These are phyloP conservation scores for Acanthamoeba culbertsoni DNA, from an alignment of 208 protist genomes.

Conservation along the genomic window DNA sequence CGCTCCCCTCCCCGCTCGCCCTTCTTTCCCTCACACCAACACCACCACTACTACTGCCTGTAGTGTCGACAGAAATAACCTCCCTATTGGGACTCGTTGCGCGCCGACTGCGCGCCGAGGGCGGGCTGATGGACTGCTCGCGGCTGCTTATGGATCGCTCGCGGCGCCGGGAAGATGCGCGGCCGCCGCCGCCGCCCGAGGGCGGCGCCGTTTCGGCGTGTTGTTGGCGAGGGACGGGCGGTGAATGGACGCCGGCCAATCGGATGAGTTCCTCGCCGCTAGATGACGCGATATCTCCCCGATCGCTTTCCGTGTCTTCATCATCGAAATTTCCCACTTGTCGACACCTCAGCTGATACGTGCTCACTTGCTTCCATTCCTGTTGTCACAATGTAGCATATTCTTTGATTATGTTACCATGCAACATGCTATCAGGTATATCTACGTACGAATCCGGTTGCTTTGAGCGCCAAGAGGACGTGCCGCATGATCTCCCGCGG, in stretches of 20 bases:
- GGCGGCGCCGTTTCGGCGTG: neutral
- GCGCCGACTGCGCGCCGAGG: neutral
- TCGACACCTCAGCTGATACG: slow-evolving; percentile 3
- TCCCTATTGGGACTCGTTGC: neutral
- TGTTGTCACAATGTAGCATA: too few species aligned
- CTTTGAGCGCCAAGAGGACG: neutral
- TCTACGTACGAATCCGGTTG: slow-evolving; percentile 2
- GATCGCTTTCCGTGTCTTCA: neutral
- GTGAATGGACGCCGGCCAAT: neutral
- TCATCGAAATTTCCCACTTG: neutral
- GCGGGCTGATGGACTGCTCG: neutral
- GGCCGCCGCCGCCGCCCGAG: neutral
- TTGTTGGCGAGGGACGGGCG: neutral
- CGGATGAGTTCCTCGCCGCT: neutral
- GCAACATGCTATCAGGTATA: too few species aligned
- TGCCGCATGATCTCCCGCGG: slow-evolving; percentile 38
- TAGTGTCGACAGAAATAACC: neutral
- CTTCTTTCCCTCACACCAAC: neutral
- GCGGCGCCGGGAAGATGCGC: neutral
- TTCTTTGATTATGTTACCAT: too few species aligned
- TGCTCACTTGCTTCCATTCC: slow-evolving; percentile 7
- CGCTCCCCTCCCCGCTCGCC: neutral
- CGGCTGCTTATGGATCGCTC: neutral
- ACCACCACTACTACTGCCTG: neutral
- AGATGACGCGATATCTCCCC: neutral